These are phyloP conservation scores for Calonectria ilicicola DNA, from an alignment of 2,329 filamentous ascomycete genomes.

Conservation along the genomic window DNA sequence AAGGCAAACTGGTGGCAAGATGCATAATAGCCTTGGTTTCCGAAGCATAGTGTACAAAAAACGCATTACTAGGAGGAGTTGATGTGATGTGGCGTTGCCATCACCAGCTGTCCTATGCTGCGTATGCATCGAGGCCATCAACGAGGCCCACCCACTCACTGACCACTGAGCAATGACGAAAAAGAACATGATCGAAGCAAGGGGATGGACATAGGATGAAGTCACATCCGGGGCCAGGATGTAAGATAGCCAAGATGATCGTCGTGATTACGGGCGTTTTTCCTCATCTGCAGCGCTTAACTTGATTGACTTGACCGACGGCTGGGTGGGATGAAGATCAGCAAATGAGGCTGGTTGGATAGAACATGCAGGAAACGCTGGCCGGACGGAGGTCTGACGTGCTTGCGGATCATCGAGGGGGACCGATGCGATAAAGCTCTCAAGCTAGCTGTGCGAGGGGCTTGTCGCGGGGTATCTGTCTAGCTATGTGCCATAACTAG, in stretches of 20 bases:
- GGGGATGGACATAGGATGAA: not conserved
- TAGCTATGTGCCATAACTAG: not conserved
- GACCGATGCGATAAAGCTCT: not conserved
- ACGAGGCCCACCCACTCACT: not conserved
- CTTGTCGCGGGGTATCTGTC: slow-evolving; percentile 1
- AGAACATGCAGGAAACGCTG: slow-evolving; percentile 15
- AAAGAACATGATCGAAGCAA: not conserved
- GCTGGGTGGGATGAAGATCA: slow-evolving; percentile 35
- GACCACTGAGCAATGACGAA: not conserved
- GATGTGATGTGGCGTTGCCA: slow-evolving; percentile 6
- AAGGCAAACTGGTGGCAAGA: not conserved
- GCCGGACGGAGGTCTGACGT: slow-evolving; percentile 10
- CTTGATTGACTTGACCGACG: slow-evolving; percentile 7
- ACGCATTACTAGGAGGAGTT: not conserved
- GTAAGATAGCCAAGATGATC: not conserved
- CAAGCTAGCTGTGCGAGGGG: not conserved
- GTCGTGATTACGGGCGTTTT: slow-evolving; percentile 16
- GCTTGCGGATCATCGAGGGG: slow-evolving; percentile 40
- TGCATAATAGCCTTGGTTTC: not conserved
- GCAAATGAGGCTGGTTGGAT: slow-evolving; percentile 19
- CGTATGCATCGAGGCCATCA: not conserved
- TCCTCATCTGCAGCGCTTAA: slow-evolving; percentile 11
- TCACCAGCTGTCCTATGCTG: not conserved
- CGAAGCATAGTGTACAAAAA: not conserved
- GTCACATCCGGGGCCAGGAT: not conserved